phyloP scores from a whole-genome alignment of 1,139 yeast genomes.

The Yamadazyma aaseri region DNA sequence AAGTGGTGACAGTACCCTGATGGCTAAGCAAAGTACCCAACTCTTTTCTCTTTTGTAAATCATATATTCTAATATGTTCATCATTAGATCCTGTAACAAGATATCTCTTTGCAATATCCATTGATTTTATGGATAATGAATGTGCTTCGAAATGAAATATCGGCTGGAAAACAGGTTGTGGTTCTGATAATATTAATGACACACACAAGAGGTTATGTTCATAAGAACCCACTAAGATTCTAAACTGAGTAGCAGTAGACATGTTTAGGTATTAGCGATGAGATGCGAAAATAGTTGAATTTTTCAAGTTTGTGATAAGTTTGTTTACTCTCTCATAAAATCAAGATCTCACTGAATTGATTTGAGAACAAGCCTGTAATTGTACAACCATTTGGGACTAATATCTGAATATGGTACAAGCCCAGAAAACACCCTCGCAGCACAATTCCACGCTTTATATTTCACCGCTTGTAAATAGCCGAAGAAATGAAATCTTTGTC shows the following conservation, averaged over 20 bases:
- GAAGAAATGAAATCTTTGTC: conserved; percentile 48
- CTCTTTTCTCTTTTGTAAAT: conserved; percentile 90
- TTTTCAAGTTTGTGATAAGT: not conserved
- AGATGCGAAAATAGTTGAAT: not conserved
- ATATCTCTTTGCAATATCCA: conserved; percentile 81
- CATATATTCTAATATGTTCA: conserved; percentile 93
- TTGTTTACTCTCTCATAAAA: not conserved
- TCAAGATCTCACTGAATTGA: no score
- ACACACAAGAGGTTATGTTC: conserved; percentile 90
- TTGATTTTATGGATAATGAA: conserved; percentile 77
- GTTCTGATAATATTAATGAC: conserved; percentile 56
- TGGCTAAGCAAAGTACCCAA: conserved; percentile 88
- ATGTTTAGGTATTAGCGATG: conserved; percentile 2
- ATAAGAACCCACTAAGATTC: conserved; percentile 91
- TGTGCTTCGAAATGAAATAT: conserved; percentile 96
- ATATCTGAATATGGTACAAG: conserved; percentile 25
- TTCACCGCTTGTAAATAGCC: conserved; percentile 54
- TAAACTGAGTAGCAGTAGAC: conserved; percentile 37
- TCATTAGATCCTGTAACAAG: conserved; percentile 94
- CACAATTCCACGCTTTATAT: conserved; percentile 64
- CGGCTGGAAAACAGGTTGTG: conserved; percentile 74
- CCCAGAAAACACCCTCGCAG: conserved; percentile 41
- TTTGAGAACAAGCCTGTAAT: not conserved
- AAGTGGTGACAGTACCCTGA: conserved; percentile 80
- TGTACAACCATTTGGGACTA: not conserved